A percentile compares a stretch with the other conserved stretches of the same genome.
These are phyloP conservation scores for Teunomyces gatunensis DNA, from an alignment of 805 yeast genomes.

Conservation along the genomic window DNA sequence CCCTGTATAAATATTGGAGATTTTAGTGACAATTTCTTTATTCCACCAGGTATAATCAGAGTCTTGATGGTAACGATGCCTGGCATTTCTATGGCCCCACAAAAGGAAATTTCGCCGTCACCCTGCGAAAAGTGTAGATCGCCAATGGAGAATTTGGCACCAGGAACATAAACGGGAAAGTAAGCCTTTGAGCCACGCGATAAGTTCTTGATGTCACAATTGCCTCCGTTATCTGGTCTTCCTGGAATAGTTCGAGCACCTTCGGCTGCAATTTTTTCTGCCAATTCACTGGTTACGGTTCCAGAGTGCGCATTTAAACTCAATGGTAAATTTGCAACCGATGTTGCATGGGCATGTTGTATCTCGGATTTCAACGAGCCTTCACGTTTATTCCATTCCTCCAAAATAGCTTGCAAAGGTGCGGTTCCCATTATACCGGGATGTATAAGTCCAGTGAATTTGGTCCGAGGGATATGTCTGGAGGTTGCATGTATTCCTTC, in stretches of 20 bases:
- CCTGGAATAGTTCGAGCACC: constrained; percentile 58
- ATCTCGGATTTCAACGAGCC: constrained; percentile 30
- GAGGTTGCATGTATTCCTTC: constrained; percentile 51
- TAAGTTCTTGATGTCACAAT: constrained; percentile 51
- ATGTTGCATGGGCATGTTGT: constrained; percentile 26
- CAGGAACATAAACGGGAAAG: constrained; percentile 46
- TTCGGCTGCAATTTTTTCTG: constrained; percentile 29
- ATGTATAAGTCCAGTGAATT: constrained; percentile 49
- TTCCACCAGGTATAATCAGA: constrained; percentile 41
- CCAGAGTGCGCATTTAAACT: constrained; percentile 41
- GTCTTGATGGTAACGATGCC: constrained; percentile 45
- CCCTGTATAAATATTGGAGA: constrained; percentile 50
- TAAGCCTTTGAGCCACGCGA: constrained; percentile 49
- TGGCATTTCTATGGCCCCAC: constrained; percentile 55
- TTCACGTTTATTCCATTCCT: constrained; percentile 47
- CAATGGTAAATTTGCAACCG: constrained; percentile 44
- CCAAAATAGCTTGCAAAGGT: constrained; percentile 43
- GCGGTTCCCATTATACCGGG: constrained; percentile 54
- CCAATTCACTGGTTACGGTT: constrained; percentile 26
- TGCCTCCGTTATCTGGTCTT: constrained; percentile 53
- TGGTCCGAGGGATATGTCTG: constrained; percentile 49
- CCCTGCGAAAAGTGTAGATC: constrained; percentile 54
- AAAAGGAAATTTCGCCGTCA: constrained; percentile 52
- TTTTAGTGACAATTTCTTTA: constrained; percentile 38
- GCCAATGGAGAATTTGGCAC: constrained; percentile 48